phyloP scores from a whole-genome alignment of 2,329 filamentous ascomycete species.

The Nemania sp. region DNA sequence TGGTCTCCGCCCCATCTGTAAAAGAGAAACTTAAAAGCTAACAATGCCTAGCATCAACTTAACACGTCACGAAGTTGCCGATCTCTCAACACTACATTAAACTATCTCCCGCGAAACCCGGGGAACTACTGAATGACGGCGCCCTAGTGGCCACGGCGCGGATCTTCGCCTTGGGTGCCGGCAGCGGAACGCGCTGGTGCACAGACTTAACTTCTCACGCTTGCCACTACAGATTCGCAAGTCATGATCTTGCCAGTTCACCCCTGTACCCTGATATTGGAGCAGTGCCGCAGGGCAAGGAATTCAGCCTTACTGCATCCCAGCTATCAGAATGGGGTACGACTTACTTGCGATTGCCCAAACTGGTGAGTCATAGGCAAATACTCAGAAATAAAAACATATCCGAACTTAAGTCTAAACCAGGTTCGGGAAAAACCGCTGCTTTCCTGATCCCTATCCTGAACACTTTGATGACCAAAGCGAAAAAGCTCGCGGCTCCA shows the following conservation, averaged over 20 bases:
- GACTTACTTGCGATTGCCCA: conserved; percentile 91
- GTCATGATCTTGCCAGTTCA: too few relatives aligned
- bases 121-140: too few relatives aligned
- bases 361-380: conserved; percentile 68
- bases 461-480: conserved; percentile 93
- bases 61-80: conserved; percentile 10
- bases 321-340: conserved; percentile 73
- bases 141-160: too few relatives aligned
- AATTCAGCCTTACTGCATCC: conserved; percentile 84
- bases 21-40: conserved; percentile 14
- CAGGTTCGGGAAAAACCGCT: conserved; percentile 94
- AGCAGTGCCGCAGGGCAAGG: too few relatives aligned
- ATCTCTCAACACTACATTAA: conserved; percentile 11
- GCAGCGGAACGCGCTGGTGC: too few relatives aligned
- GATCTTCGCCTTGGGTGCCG: too few relatives aligned
- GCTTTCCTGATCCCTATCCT: conserved; percentile 89
- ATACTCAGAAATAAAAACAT: too few relatives aligned
- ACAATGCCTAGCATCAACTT: conserved; percentile 7
- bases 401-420: conserved; percentile 9
- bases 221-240: too few relatives aligned
- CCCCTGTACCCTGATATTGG: too few relatives aligned
- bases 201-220: too few relatives aligned
- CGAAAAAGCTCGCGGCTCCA: conserved; percentile 79
- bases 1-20: conserved; percentile 15
- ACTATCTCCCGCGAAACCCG: too few relatives aligned